Evolutionary conservation across 257 asterid genomes (phyloP).

Genomic region (Verbena officinalis): DNA sequence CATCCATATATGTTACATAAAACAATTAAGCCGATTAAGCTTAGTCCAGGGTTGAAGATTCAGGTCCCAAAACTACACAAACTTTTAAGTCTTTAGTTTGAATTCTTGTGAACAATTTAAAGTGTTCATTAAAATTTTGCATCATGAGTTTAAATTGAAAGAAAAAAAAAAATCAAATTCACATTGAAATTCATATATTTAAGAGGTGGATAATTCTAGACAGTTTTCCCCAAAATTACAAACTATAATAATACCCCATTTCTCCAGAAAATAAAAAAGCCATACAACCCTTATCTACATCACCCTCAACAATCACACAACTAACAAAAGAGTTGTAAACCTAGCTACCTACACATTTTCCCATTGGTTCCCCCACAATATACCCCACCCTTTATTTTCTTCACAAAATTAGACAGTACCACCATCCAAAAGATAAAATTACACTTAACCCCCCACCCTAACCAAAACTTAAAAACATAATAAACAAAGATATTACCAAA

Average conservation of each 20-base stretch:
- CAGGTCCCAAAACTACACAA: too few relatives aligned
- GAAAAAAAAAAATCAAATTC: slow-evolving; percentile 2
- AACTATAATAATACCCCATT: slow-evolving; percentile 22
- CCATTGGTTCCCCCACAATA: slow-evolving; percentile 41
- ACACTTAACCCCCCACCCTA: slow-evolving; percentile 24
- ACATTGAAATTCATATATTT: slow-evolving; percentile 35
- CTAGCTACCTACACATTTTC: slow-evolving; percentile 35
- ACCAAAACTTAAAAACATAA: slow-evolving; percentile 25
- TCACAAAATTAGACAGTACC: slow-evolving; percentile 35
- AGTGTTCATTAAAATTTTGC: too few relatives aligned
- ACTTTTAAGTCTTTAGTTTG: too few relatives aligned
- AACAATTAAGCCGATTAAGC: too few relatives aligned
- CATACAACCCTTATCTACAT: slow-evolving; percentile 49
- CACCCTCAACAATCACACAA: slow-evolving; percentile 55
- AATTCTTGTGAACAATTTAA: too few relatives aligned
- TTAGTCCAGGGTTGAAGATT: too few relatives aligned
- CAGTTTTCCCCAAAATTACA: slow-evolving; percentile 36
- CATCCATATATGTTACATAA: too few relatives aligned
- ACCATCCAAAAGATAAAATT: slow-evolving; percentile 7
- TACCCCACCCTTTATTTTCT: slow-evolving; percentile 43
- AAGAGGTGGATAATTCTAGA: slow-evolving; percentile 28
- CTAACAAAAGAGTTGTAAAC: slow-evolving; percentile 31
- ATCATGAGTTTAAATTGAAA: neutral
- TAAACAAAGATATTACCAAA: neutral
- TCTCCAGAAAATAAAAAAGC: slow-evolving; percentile 40